Conservation (phyloP, 2,329 filamentous ascomycete species). For the Arthrocladium fulminans region DNA sequence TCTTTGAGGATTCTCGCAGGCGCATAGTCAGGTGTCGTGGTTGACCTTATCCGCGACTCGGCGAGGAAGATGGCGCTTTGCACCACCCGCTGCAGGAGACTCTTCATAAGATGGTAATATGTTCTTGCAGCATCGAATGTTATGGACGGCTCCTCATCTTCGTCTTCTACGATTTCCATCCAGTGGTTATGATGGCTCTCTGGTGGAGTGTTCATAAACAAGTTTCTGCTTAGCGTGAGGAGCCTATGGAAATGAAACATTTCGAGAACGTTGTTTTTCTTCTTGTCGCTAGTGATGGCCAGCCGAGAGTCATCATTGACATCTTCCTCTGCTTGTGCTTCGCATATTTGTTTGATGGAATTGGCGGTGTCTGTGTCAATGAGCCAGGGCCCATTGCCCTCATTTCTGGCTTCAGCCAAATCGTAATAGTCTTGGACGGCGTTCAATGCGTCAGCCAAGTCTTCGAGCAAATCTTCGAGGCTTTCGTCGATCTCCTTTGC, state of each 20-base stretch:
- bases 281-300: constrained; percentile 16
- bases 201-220: constrained; percentile 66
- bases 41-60: constrained; percentile 56
- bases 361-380: constrained; percentile 38
- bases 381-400: constrained; percentile 46
- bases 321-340: constrained; percentile 26
- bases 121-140: constrained; percentile 68
- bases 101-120: constrained; percentile 59
- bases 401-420: constrained; percentile 50
- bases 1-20: constrained; percentile 31
- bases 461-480: constrained; percentile 58
- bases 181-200: constrained; percentile 57
- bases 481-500: constrained; percentile 62
- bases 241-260: constrained; percentile 54
- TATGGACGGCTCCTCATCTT: constrained; percentile 57
- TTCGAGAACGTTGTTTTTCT: constrained; percentile 21
- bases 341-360: constrained; percentile 25
- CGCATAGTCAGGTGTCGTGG: constrained; percentile 26
- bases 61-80: constrained; percentile 61
- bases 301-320: not conserved
- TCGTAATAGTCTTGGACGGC: constrained; percentile 57
- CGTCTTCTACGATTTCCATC: constrained; percentile 46
- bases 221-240: constrained; percentile 52
- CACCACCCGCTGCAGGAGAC: constrained; percentile 61
- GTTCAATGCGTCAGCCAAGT: constrained; percentile 57